Percentiles rank a stretch among this genome's conserved stretches.
phyloP scores from a whole-genome alignment of 1,284 basidiomycete species.

The Ganoderma lucidum region DNA sequence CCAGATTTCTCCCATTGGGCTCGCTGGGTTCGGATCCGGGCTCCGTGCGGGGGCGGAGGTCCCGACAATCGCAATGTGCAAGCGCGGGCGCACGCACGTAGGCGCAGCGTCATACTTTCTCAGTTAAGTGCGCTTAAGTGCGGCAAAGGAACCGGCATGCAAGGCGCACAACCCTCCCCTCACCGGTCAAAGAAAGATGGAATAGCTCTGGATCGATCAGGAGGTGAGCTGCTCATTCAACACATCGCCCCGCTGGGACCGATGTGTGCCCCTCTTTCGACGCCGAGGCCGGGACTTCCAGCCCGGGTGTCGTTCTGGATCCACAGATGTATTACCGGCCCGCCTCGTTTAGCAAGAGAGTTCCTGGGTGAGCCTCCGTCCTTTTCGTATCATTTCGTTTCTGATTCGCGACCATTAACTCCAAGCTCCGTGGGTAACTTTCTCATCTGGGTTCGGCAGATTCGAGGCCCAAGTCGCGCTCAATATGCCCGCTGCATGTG shows the following conservation, averaged over 20 bases:
- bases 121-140: background rate
- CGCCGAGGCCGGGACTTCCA: constrained; percentile 3
- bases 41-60: constrained; percentile 1
- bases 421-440: constrained; percentile 17
- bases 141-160: background rate
- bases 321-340: constrained; percentile 8
- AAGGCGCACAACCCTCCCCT: background rate
- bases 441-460: constrained; percentile 7
- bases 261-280: constrained; percentile 1
- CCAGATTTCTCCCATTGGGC: constrained; percentile 6
- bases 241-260: background rate
- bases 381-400: constrained; percentile 16
- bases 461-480: background rate
- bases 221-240: background rate
- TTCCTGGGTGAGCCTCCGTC: constrained; percentile 21
- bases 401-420: constrained; percentile 18
- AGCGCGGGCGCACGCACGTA: background rate
- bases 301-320: constrained; percentile 17
- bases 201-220: background rate
- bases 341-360: constrained; percentile 7
- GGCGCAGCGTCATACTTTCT: background rate
- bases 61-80: constrained; percentile 5
- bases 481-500: background rate
- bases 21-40: background rate
- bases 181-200: background rate